Percentiles rank a stretch among this genome's conserved stretches.
These are phyloP conservation scores for Wallacemonas sp. DNA, from an alignment of 208 protist species.

Conservation along the genomic window DNA sequence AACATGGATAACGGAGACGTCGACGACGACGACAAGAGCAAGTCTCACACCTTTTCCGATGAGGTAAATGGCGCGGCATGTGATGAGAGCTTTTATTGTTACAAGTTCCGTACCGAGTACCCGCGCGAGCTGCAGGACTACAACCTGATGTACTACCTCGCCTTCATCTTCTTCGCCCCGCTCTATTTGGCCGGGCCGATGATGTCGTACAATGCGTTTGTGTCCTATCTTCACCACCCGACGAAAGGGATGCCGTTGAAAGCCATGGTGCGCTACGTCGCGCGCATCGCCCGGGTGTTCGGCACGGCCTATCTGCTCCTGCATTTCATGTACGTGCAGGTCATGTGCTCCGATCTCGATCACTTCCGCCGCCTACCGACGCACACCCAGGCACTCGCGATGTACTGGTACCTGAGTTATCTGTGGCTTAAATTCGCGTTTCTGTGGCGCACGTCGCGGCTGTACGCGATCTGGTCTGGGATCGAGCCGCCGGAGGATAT, in stretches of 20 bases:
- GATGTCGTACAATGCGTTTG: conserved; percentile 88
- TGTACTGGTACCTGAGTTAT: conserved; percentile 38
- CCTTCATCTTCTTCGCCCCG: conserved; percentile 89
- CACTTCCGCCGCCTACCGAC: conserved; percentile 7
- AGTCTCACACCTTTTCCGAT: too few species aligned
- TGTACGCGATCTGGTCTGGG: conserved; percentile 67
- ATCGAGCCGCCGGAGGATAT: conserved; percentile 86
- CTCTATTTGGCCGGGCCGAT: conserved; percentile 92
- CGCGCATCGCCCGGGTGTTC: conserved; percentile 27
- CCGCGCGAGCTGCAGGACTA: conserved; percentile 55
- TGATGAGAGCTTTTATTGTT: conserved; percentile 39
- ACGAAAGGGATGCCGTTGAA: conserved; percentile 27
- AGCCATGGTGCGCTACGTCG: conserved; percentile 28
- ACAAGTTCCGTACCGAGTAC: conserved; percentile 59
- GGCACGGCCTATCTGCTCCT: conserved; percentile 20
- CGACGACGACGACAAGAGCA: conserved; percentile 12
- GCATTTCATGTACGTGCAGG: conserved; percentile 17
- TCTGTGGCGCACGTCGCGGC: conserved; percentile 78
- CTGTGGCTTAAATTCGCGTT: conserved; percentile 76
- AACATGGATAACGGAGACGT: neutral
- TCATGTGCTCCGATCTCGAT: conserved; percentile 9
- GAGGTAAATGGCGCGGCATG: conserved; percentile 11
- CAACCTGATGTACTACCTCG: conserved; percentile 74
- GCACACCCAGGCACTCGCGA: neutral
- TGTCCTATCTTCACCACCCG: conserved; percentile 56